Conservation (phyloP, 345 rosid species). For the Eucalyptus pauciflora region DNA sequence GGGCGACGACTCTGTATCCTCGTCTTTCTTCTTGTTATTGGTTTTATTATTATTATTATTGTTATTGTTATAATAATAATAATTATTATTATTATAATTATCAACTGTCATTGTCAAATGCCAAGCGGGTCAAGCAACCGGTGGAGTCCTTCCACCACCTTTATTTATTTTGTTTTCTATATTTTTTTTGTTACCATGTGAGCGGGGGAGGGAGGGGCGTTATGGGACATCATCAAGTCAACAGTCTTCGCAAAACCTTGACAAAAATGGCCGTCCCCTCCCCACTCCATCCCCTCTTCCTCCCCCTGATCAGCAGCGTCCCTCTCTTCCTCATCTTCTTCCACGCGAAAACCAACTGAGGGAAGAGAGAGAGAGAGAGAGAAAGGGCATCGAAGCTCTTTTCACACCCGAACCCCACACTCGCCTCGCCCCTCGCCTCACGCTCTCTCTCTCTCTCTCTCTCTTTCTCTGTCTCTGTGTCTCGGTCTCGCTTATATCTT, state of each 20-base stretch:
- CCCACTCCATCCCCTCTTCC: neutral
- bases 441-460: neutral
- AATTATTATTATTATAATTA: too few species aligned
- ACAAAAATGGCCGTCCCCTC: neutral
- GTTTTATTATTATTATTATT: neutral
- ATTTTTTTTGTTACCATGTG: neutral
- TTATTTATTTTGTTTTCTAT: too few species aligned
- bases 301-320: neutral
- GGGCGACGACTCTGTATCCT: neutral
- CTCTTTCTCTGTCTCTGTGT: neutral
- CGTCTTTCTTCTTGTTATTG: neutral
- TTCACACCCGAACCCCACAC: neutral
- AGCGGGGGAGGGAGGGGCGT: neutral
- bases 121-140: neutral
- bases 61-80: too few species aligned
- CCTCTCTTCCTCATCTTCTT: neutral
- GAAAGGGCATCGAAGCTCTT: neutral
- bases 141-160: neutral
- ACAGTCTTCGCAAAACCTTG: neutral
- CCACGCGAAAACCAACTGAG: neutral
- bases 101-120: neutral
- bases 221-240: neutral
- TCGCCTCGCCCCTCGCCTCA: neutral
- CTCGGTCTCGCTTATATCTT: neutral
- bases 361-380: neutral